A percentile compares a stretch with the other conserved stretches of the same genome.
These are phyloP conservation scores for Fusarium brachygibbosum DNA, from an alignment of 2,329 filamentous ascomycete species.

Conservation along the genomic window DNA sequence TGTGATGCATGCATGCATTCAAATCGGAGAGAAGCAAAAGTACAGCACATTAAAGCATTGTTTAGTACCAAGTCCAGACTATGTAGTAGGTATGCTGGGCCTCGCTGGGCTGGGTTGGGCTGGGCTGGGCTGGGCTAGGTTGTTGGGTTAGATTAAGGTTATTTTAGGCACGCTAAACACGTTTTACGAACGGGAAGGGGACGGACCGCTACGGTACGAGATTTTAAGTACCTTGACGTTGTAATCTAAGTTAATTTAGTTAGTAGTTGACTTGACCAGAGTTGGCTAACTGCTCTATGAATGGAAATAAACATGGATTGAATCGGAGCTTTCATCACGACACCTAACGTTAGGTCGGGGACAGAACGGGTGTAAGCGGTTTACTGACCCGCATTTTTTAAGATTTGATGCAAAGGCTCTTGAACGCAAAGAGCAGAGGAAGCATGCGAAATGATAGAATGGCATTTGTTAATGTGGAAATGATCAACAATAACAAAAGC, in stretches of 20 bases:
- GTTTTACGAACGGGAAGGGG: constrained; percentile 17
- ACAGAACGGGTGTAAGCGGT: constrained; percentile 10
- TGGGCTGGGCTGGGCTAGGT: neutral
- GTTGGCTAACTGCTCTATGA: neutral
- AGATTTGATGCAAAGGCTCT: neutral
- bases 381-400: neutral
- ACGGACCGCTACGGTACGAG: constrained; percentile 31
- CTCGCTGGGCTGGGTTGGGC: neutral
- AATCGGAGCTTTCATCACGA: neutral
- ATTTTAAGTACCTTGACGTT: constrained; percentile 6
- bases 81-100: neutral
- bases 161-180: constrained; percentile 31
- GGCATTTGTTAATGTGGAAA: constrained; percentile 14
- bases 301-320: constrained; percentile 1
- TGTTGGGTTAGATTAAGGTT: constrained; percentile 43
- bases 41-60: neutral
- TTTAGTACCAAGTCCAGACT: neutral
- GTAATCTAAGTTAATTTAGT: neutral
- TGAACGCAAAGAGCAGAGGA: neutral
- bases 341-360: too few species aligned
- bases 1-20: neutral
- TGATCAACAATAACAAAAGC: constrained; percentile 7
- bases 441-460: constrained; percentile 12
- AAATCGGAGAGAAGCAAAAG: constrained; percentile 4
- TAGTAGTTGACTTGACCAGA: neutral